Percentiles rank a stretch among this genome's conserved stretches.
These are phyloP conservation scores for Fragaria ananassa DNA, from an alignment of 306 rosid species.

Conservation along the genomic window DNA sequence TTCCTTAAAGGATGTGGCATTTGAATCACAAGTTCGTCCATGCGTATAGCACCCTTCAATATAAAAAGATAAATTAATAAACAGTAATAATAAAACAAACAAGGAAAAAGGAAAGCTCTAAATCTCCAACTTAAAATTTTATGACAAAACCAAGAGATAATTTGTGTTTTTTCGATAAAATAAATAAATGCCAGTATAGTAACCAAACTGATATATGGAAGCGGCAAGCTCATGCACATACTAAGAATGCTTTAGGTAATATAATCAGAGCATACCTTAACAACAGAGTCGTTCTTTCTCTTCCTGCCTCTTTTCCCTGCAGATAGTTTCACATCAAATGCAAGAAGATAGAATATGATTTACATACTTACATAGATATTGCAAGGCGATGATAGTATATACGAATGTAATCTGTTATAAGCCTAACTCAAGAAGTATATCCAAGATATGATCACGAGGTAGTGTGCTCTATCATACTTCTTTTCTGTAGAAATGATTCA, in stretches of 20 bases:
- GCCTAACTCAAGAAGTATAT: conserved; percentile 4
- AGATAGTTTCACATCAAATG: conserved; percentile 29
- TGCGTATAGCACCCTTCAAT: conserved; percentile 18
- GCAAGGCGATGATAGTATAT: not conserved
- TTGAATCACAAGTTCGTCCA: conserved; percentile 63
- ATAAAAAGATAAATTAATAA: not conserved
- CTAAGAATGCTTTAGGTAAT: conserved; percentile 17
- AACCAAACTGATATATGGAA: not conserved
- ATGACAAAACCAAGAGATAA: conserved; percentile 9
- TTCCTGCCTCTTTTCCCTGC: conserved; percentile 67
- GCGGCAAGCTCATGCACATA: not conserved
- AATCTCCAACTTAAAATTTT: not conserved
- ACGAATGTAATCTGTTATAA: conserved; percentile 11
- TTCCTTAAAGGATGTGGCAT: conserved; percentile 67
- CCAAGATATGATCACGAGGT: not conserved
- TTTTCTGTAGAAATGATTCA: not conserved
- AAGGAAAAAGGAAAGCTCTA: conserved; percentile 12
- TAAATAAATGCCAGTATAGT: conserved; percentile 9
- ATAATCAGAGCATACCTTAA: conserved; percentile 47
- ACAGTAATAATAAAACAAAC: not conserved
- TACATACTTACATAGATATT: not conserved
- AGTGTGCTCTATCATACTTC: not conserved
- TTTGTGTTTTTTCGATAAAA: not conserved
- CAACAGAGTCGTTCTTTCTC: conserved; percentile 51
- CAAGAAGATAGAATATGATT: not conserved